phyloP scores from a whole-genome alignment of 306 rosid genomes.

The Rubus idaeus region DNA sequence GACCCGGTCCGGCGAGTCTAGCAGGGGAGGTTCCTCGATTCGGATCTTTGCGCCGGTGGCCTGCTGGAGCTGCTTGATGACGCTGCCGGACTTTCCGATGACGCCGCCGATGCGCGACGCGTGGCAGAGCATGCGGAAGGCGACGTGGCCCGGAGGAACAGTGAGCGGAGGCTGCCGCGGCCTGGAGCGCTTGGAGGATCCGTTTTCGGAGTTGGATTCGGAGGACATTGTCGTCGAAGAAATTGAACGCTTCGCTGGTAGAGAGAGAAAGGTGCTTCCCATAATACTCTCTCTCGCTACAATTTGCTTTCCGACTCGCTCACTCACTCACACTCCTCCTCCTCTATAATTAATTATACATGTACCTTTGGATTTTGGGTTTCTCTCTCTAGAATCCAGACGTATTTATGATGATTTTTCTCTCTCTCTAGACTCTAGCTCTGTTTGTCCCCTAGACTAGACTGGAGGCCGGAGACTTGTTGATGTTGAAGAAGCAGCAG shows the following conservation, averaged over 20 bases:
- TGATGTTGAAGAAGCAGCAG: too few species aligned
- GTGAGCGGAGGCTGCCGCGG: conserved; percentile 43
- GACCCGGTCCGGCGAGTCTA: conserved; percentile 76
- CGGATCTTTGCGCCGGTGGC: conserved; percentile 88
- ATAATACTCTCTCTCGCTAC: conserved; percentile 31
- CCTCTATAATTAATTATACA: too few species aligned
- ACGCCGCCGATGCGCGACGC: conserved; percentile 89
- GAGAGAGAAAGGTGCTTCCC: conserved; percentile 70
- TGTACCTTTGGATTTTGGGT: too few species aligned
- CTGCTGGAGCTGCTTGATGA: conserved; percentile 74
- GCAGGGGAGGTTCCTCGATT: conserved; percentile 61
- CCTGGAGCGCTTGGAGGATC: conserved; percentile 64
- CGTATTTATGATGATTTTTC: too few species aligned
- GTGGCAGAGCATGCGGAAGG: conserved; percentile 90
- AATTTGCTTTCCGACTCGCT: neutral
- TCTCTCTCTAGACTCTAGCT: too few species aligned
- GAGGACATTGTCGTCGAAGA: conserved; percentile 16
- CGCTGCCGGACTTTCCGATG: conserved; percentile 79
- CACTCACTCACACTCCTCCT: too few species aligned
- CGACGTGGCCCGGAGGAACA: conserved; percentile 62
- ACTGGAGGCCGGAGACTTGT: too few species aligned
- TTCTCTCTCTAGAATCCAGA: too few species aligned
- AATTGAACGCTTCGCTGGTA: conserved; percentile 66
- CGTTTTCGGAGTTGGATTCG: conserved; percentile 49
- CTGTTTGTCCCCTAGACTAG: too few species aligned